phyloP scores from a whole-genome alignment of 305 asterid species.

The Andrographis paniculata region DNA sequence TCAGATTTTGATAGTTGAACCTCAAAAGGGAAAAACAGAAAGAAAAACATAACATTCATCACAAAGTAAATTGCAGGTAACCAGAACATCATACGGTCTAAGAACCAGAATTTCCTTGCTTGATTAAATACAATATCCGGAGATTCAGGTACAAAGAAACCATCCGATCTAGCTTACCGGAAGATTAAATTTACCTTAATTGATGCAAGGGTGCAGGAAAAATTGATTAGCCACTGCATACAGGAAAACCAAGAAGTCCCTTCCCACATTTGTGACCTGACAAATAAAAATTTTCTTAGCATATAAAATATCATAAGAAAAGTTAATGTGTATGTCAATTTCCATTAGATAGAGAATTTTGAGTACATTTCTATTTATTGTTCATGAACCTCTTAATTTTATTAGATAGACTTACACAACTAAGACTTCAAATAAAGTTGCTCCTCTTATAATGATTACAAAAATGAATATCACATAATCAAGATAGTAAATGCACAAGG shows the following conservation, averaged over 20 bases:
- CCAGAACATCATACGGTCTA: not conserved
- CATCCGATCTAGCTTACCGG: conserved; percentile 6
- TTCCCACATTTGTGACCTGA: conserved; percentile 72
- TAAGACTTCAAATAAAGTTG: no score
- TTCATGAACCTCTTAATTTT: conserved; percentile 2
- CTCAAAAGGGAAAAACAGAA: not conserved
- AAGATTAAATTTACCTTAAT: conserved; percentile 49
- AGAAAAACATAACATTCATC: not conserved
- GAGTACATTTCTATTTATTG: conserved; percentile 5
- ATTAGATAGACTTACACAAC: conserved; percentile 13
- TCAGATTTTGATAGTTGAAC: not conserved
- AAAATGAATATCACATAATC: no score
- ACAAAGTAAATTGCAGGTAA: not conserved
- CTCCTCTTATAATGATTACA: no score
- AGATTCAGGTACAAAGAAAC: conserved; percentile 5
- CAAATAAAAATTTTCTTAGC: conserved; percentile 26
- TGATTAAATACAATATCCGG: conserved; percentile 7
- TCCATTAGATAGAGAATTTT: conserved; percentile 3
- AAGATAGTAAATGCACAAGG: not conserved
- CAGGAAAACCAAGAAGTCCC: conserved; percentile 36
- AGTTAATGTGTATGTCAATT: conserved; percentile 3
- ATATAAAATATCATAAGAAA: conserved; percentile 16
- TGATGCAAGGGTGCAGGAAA: conserved; percentile 46
- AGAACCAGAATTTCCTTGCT: not conserved
- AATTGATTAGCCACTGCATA: conserved; percentile 38